Percentiles rank a stretch among this genome's conserved stretches.
Evolutionary conservation across 331 rosid species (phyloP).

Genomic region (Ulmus americana): DNA sequence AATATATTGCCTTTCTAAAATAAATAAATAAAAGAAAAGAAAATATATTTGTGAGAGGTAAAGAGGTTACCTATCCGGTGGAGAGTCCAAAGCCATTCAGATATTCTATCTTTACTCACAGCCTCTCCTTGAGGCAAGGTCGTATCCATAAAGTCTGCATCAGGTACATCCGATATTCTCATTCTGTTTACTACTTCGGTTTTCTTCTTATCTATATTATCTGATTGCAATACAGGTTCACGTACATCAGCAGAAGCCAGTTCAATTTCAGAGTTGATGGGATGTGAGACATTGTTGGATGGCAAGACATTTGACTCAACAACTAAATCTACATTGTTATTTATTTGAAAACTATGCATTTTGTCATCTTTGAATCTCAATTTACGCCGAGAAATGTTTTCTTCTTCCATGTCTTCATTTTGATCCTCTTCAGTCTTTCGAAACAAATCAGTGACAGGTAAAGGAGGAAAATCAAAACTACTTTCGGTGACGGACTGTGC

Average conservation of each 20-base stretch:
- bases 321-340: slow-evolving; percentile 62
- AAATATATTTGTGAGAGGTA: background rate
- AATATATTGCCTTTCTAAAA: background rate
- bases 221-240: slow-evolving; percentile 32
- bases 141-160: slow-evolving; percentile 36
- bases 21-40: background rate
- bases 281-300: slow-evolving; percentile 34
- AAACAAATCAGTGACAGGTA: slow-evolving; percentile 58
- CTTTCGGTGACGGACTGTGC: slow-evolving; percentile 36
- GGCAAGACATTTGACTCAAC: slow-evolving; percentile 52
- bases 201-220: slow-evolving; percentile 29
- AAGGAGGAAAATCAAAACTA: slow-evolving; percentile 60
- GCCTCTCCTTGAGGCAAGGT: slow-evolving; percentile 38
- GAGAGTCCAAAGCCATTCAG: slow-evolving; percentile 98
- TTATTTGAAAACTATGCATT: slow-evolving; percentile 69
- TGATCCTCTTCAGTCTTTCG: slow-evolving; percentile 40
- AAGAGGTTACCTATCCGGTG: slow-evolving; percentile 66
- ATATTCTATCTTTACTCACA: slow-evolving; percentile 51
- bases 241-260: slow-evolving; percentile 39
- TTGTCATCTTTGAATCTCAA: slow-evolving; percentile 46
- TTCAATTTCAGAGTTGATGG: slow-evolving; percentile 48
- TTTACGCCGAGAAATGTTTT: slow-evolving; percentile 30
- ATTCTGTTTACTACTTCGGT: slow-evolving; percentile 39
- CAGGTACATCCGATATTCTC: slow-evolving; percentile 69
- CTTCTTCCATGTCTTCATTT: slow-evolving; percentile 28